A percentile compares a stretch with the other conserved stretches of the same genome.
Evolutionary conservation across 805 yeast species (phyloP).

Genomic region (Wickerhamomyces ciferrii): DNA sequence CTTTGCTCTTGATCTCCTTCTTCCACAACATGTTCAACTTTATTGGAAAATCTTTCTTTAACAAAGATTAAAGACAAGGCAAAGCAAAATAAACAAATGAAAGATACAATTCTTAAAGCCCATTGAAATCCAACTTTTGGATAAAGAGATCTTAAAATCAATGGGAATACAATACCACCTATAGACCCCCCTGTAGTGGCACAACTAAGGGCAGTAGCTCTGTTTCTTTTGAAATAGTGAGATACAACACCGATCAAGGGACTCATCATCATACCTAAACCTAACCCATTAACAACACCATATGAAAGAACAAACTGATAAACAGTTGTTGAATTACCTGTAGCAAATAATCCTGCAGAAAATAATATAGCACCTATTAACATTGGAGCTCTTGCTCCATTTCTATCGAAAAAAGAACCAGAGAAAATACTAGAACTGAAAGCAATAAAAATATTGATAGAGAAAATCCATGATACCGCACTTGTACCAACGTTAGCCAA

Average conservation of each 20-base stretch:
- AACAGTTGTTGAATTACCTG: constrained; percentile 45
- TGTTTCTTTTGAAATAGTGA: constrained; percentile 57
- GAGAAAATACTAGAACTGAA: constrained; percentile 48
- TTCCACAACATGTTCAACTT: constrained; percentile 11
- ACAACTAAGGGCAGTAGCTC: constrained; percentile 52
- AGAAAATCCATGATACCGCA: constrained; percentile 63
- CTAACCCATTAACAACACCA: constrained; percentile 51
- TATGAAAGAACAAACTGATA: constrained; percentile 62
- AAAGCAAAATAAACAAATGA: constrained; percentile 37
- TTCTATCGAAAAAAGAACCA: constrained; percentile 61
- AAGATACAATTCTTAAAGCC: constrained; percentile 53
- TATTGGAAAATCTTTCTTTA: constrained; percentile 37
- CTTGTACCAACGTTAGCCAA: constrained; percentile 37
- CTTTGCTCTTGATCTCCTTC: constrained; percentile 19
- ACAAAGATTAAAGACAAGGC: constrained; percentile 29
- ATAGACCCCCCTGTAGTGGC: constrained; percentile 51
- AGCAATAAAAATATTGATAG: constrained; percentile 48
- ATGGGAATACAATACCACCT: constrained; percentile 55
- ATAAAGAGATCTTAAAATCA: constrained; percentile 46
- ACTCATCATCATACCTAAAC: constrained; percentile 54
- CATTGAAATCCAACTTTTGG: constrained; percentile 48
- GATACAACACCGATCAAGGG: constrained; percentile 58
- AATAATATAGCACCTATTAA: constrained; percentile 38
- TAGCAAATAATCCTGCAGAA: constrained; percentile 48
- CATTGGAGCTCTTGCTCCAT: constrained; percentile 47